Conservation (phyloP, 768 basidiomycete species). For the Chalciporus sphaerocephalus region DNA sequence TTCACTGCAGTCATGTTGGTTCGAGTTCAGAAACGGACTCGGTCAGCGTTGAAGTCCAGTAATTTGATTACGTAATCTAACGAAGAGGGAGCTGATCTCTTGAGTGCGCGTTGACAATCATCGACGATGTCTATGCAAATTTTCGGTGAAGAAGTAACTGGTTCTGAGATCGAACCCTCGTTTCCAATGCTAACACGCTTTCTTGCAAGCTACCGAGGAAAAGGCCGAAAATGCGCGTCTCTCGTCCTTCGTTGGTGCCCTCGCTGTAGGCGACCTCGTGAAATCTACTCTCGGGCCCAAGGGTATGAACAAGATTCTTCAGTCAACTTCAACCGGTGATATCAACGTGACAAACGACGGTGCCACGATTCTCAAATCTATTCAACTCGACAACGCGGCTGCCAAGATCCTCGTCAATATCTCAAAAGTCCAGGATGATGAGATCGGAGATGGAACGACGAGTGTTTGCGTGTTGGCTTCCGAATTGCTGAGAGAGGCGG, state of each 20-base stretch:
- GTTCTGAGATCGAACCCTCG: not conserved
- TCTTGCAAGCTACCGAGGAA: slow-evolving; percentile 76
- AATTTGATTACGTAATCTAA: not conserved
- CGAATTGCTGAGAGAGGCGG: slow-evolving; percentile 90
- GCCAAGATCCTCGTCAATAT: slow-evolving; percentile 99
- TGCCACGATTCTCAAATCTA: slow-evolving; percentile 95
- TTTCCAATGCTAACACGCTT: slow-evolving; percentile 3
- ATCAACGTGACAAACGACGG: slow-evolving; percentile 99
- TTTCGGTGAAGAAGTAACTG: slow-evolving; percentile 55
- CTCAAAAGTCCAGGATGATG: slow-evolving; percentile 99
- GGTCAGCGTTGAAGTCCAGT: too few species aligned
- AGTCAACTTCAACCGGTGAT: slow-evolving; percentile 82
- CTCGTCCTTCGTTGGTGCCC: slow-evolving; percentile 95
- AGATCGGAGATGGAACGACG: slow-evolving; percentile 95
- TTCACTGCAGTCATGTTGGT: too few species aligned
- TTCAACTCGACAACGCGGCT: slow-evolving; percentile 96
- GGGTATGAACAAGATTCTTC: slow-evolving; percentile 99
- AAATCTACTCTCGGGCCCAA: slow-evolving; percentile 98
- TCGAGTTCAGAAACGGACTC: too few species aligned
- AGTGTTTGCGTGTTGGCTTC: slow-evolving; percentile 88
- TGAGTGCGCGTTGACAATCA: not conserved
- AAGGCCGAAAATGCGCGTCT: slow-evolving; percentile 97
- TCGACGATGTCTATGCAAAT: slow-evolving; percentile 65
- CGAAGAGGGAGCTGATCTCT: not conserved
- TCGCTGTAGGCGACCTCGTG: slow-evolving; percentile 96